Base-by-base conservation (phyloP, 129 eudicot species). In the Rutidosis leptorrhynchoides region DNA sequence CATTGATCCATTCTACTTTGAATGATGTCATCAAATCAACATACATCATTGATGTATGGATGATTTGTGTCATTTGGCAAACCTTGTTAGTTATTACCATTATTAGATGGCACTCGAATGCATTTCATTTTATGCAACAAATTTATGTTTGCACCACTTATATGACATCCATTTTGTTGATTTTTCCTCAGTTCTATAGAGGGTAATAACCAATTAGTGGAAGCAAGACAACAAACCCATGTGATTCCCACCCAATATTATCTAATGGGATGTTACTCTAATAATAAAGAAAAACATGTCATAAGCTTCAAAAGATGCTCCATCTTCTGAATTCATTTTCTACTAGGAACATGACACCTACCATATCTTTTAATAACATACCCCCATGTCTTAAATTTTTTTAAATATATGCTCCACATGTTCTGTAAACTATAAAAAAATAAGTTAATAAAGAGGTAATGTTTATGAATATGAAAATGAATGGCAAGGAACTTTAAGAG, bases 141-240 rank as follows among this genome's bases (percentile, higher is more conserved):
- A 35, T 43, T 42, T 21, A 65, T 73, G 71, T 23, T 33, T 33
- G 25, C 35, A 48, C 53, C 62, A 54, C 37, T 15, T 4, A 35
- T 19, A 37, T 21, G 46, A 64, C 15, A 54, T 16, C 16, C 22
- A 11, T 35, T 52, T 40, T 27, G 63, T 5, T 67, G 62, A 51
- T 67, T 52, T 61, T 55, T 54, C 17, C 32, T 54, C 22, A 15
- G 57, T 52, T 52, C 10, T 74, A 61, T 3, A 56, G 42, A 66
- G 43, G 70, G 49, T 24, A 35, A 73, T 23, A 27, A 23, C n/a
- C n/a, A n/a, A n/a, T n/a, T n/a, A 19, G 55, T 64, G 35, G 69
- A 64, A 43, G 12, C 55, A 64, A 65, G 46, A 25, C 70, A 65
- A 65, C 70, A 69, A 37, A 22, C 53, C 32, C 62, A 69, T 69